These are phyloP conservation scores for Phascolomyces articulosus DNA, from an alignment of 371 early-diverging fungal genomes.

Conservation along the genomic window DNA sequence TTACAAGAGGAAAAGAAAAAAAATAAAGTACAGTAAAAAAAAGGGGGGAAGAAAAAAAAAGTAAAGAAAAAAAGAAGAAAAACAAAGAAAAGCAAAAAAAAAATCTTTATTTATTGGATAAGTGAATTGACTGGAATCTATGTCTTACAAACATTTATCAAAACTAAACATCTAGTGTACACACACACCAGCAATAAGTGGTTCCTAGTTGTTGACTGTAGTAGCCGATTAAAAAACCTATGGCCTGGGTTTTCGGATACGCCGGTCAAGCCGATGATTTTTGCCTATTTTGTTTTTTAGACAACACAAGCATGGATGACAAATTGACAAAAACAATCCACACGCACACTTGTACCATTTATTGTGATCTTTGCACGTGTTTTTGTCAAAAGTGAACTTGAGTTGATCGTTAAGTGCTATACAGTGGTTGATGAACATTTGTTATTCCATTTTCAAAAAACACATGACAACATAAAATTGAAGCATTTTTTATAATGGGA, in stretches of 20 bases:
- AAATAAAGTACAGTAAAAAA: not conserved
- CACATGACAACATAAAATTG: no score
- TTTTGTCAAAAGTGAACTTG: no score
- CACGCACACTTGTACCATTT: not conserved
- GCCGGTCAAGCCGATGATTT: not conserved
- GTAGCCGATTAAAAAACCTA: no score
- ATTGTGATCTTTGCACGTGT: not conserved
- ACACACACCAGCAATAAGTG: no score
- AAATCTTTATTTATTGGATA: not conserved
- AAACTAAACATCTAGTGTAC: no score
- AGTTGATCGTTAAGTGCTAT: no score
- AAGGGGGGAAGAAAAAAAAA: not conserved
- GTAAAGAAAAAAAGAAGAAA: not conserved
- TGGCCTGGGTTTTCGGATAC: constrained; percentile 3
- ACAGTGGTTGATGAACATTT: no score
- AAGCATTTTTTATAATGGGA: no score
- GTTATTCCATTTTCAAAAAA: no score
- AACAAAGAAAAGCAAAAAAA: not conserved
- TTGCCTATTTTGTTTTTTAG: not conserved
- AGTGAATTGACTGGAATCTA: no score
- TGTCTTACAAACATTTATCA: not conserved
- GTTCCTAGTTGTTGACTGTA: no score
- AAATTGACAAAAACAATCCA: not conserved
- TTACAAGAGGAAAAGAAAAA: not conserved
- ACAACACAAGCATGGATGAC: no score